phyloP scores from a whole-genome alignment of 2,329 filamentous ascomycete genomes.

The Penicillium sclerotigenum region DNA sequence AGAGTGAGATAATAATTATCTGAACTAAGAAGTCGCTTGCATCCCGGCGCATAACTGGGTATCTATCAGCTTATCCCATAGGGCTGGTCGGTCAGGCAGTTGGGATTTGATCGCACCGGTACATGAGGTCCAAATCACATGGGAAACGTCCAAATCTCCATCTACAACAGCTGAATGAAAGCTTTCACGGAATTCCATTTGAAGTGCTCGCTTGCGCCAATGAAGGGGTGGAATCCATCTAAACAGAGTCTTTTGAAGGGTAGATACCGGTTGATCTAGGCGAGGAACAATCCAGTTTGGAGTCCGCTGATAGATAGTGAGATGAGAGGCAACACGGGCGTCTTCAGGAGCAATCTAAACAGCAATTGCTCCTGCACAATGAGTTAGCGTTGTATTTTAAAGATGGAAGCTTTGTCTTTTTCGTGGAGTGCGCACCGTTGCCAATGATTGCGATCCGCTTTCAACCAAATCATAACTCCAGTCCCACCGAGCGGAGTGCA shows the following conservation, averaged over 20 bases:
- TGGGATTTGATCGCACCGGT: slow-evolving; percentile 44
- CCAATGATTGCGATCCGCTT: slow-evolving; percentile 60
- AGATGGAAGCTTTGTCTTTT: neutral
- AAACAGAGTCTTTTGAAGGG: slow-evolving; percentile 43
- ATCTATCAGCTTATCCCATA: slow-evolving; percentile 53
- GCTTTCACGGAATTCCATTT: slow-evolving; percentile 57
- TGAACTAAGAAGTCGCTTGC: slow-evolving; percentile 18
- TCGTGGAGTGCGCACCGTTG: slow-evolving; percentile 44
- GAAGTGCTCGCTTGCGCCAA: slow-evolving; percentile 48
- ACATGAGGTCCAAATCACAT: slow-evolving; percentile 40
- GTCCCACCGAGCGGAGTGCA: slow-evolving; percentile 60
- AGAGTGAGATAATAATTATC: slow-evolving; percentile 23
- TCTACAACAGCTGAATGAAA: slow-evolving; percentile 47
- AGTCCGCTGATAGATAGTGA: slow-evolving; percentile 57
- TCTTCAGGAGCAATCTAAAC: slow-evolving; percentile 59
- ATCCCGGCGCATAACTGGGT: slow-evolving; percentile 39
- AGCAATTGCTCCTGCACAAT: slow-evolving; percentile 50
- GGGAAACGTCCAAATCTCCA: slow-evolving; percentile 39
- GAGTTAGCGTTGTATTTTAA: neutral
- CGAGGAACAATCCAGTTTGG: slow-evolving; percentile 60
- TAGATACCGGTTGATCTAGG: slow-evolving; percentile 47
- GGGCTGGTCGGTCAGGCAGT: slow-evolving; percentile 48
- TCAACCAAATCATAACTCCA: slow-evolving; percentile 53
- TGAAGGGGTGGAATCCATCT: slow-evolving; percentile 52
- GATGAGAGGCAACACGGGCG: slow-evolving; percentile 47